Evolutionary conservation across 2,329 filamentous ascomycete species (phyloP).

Genomic region (Fusarium pininemorale): DNA sequence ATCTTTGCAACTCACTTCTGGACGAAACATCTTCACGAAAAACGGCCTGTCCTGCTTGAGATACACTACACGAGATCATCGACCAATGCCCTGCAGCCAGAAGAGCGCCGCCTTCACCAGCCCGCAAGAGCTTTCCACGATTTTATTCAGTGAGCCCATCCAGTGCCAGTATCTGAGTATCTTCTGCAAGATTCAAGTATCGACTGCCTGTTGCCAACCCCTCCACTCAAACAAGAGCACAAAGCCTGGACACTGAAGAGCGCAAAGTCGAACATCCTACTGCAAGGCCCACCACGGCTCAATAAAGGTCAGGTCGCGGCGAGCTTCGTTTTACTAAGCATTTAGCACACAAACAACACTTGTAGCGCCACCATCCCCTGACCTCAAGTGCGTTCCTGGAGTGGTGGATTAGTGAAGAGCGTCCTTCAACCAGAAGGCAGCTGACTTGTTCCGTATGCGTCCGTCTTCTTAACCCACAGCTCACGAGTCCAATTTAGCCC

Average conservation of each 20-base stretch:
- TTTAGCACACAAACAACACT: not conserved
- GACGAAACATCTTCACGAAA: fast-evolving
- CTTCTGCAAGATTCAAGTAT: too few relatives aligned
- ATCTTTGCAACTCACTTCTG: fast-evolving
- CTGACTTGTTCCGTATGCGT: too few relatives aligned
- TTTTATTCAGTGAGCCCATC: not conserved
- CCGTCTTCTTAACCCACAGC: too few relatives aligned
- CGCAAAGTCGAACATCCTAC: not conserved
- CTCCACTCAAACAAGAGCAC: not conserved
- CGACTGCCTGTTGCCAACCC: not conserved
- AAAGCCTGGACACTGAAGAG: not conserved
- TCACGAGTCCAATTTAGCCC: too few relatives aligned
- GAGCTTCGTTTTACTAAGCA: not conserved
- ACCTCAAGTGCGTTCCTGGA: not conserved
- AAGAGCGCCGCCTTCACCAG: not conserved
- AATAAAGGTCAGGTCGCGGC: fast-evolving
- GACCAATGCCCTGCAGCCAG: too few relatives aligned
- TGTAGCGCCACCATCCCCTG: fast-evolving
- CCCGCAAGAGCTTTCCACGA: not conserved
- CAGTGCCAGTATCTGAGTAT: fast-evolving
- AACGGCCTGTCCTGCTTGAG: fast-evolving
- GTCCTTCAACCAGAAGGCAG: not conserved
- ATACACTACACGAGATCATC: too few relatives aligned
- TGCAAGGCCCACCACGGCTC: too few relatives aligned
- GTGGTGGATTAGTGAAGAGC: not conserved